These are phyloP conservation scores for Aspergillus mulundensis DNA, from an alignment of 495 filamentous ascomycete species.

Conservation along the genomic window DNA sequence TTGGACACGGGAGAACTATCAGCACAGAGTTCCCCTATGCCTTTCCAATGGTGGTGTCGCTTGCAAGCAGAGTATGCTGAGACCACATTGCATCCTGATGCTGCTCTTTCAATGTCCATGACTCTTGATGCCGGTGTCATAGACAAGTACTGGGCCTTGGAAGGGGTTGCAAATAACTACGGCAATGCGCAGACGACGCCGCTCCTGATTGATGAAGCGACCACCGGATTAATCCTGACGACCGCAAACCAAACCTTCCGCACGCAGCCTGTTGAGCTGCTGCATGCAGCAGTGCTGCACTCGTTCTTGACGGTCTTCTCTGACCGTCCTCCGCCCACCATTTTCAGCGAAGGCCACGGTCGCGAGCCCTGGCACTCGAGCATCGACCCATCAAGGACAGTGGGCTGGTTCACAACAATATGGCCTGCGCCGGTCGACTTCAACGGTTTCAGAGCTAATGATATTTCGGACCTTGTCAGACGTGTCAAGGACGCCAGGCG, in stretches of 20 bases:
- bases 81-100: neutral
- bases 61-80: neutral
- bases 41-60: neutral
- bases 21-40: neutral
- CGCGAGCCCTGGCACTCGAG: neutral
- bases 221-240: neutral
- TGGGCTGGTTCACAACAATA: constrained; percentile 12
- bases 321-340: neutral
- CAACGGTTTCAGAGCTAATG: neutral
- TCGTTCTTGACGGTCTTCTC: constrained; percentile 47
- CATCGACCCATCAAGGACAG: constrained; percentile 7
- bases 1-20: neutral
- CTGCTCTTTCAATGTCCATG: neutral
- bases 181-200: neutral
- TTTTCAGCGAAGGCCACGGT: constrained; percentile 8
- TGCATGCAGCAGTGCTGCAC: constrained; percentile 33
- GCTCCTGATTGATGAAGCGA: neutral
- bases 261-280: constrained; percentile 37
- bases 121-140: neutral
- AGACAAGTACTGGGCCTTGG: neutral
- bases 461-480: constrained; percentile 7
- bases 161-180: neutral
- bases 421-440: constrained; percentile 12
- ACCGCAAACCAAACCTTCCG: constrained; percentile 24
- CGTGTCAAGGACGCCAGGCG: constrained; percentile 25